Base-by-base conservation (phyloP, 2,329 filamentous ascomycete species). In the Trichoderma koningii region DNA sequence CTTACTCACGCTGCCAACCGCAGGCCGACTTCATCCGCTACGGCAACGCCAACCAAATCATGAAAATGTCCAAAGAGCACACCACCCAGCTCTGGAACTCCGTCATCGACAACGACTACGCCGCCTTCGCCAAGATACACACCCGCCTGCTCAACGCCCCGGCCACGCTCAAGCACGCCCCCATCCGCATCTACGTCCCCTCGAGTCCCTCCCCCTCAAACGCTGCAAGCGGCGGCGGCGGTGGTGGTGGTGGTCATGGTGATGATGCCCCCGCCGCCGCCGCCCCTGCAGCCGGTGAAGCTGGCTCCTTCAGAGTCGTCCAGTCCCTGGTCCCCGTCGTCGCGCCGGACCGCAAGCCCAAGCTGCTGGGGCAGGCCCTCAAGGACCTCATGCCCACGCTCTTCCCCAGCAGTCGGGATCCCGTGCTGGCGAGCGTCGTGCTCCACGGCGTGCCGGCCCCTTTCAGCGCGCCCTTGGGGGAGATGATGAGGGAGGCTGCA, bases 381-480 rank as follows among this genome's bases (percentile, higher is more conserved):
- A 90, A 93, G 73, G 79, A 78, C 5, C 77, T 95, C 14, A 81
- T 98, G 19, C 94, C 94, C 0, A 85, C 84, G 60, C 79, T 99
- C 23, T 99, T 99, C 75, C 94, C 93, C 0, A 96, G 92, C 74
- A 87, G 90, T 69, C 83, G 93, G 64, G 93, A 92, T 73, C 89
- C 92, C 0, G 87, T 97, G 12, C 83, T 97, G 55, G 95, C 94
- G 1, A 89, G 90, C 66, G 90, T 91, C 2, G 84, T 98, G 7
- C 77, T 98, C 71, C 95, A 99, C 78, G 95, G 95, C 1, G 91
- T 89, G 1, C 84, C 87, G 0, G 85, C 97, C 66, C 94, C 95
- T 1, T 90, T 98, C 80, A 79, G 81, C 66, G 90, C 93, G 1
- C 88, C 88, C 26, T 77, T 99, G 19, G 90, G 92, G 72, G 94